These are phyloP conservation scores for Cryptococcus floricola DNA, from an alignment of 1,284 basidiomycete genomes.

Conservation along the genomic window DNA sequence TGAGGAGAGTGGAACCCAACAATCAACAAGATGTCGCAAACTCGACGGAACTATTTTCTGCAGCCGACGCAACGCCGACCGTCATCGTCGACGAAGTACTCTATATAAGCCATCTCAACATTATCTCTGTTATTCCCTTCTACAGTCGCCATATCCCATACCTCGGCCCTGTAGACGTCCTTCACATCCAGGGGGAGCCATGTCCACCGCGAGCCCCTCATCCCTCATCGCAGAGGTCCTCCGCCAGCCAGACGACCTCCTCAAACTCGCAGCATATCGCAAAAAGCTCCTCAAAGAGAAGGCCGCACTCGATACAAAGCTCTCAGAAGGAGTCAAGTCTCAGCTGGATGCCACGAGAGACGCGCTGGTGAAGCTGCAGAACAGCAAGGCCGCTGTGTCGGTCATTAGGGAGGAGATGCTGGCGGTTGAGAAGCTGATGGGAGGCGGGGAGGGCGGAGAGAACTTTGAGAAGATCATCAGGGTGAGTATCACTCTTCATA, in stretches of 20 bases:
- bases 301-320: slow-evolving; percentile 85
- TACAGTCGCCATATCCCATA: no score
- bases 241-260: slow-evolving; percentile 88
- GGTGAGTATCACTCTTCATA: slow-evolving; percentile 54
- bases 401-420: slow-evolving; percentile 89
- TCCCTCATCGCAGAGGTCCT: slow-evolving; percentile 61
- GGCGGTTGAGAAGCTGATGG: slow-evolving; percentile 67
- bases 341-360: slow-evolving; percentile 89
- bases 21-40: no score
- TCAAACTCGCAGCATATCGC: slow-evolving; percentile 80
- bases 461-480: slow-evolving; percentile 88
- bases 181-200: background rate
- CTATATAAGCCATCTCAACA: no score
- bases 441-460: slow-evolving; percentile 35
- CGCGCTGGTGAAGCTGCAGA: slow-evolving; percentile 78
- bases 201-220: slow-evolving; percentile 18
- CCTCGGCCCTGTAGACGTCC: no score
- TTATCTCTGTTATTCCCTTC: no score
- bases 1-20: no score
- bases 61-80: no score
- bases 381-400: slow-evolving; percentile 77
- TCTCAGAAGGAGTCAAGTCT: slow-evolving; percentile 88
- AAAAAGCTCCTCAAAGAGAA: slow-evolving; percentile 97
- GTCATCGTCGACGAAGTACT: no score
- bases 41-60: no score